These are phyloP conservation scores for Geotrichum phurueaensis DNA, from an alignment of 1,139 yeast species.

Conservation along the genomic window DNA sequence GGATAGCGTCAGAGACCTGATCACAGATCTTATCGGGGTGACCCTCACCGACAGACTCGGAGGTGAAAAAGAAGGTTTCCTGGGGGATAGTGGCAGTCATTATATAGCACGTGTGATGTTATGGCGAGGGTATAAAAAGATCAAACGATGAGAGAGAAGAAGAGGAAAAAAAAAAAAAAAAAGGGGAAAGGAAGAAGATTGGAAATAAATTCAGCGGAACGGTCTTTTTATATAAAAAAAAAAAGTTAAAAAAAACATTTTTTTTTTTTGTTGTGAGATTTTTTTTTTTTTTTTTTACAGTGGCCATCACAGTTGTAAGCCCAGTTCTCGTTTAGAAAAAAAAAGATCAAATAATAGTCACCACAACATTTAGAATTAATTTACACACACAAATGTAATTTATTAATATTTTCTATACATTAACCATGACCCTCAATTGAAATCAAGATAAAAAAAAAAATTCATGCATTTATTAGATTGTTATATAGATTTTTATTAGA, in stretches of 20 bases:
- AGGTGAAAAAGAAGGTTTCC: constrained; percentile 71
- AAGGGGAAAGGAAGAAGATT: background rate
- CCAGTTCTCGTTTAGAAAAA: background rate
- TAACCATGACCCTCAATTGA: too few species aligned
- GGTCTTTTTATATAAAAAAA: background rate
- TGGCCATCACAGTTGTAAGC: background rate
- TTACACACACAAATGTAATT: too few species aligned
- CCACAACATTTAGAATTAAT: background rate
- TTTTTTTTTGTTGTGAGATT: background rate
- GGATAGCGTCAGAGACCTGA: constrained; percentile 96
- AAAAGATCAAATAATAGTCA: background rate
- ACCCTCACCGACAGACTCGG: constrained; percentile 97
- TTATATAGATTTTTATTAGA: too few species aligned
- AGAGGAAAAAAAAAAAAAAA: constrained; percentile 9
- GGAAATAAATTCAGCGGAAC: background rate
- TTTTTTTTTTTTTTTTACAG: background rate
- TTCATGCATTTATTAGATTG: too few species aligned
- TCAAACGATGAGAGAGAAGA: background rate
- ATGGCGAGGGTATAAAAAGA: constrained; percentile 5
- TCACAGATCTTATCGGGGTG: constrained; percentile 99
- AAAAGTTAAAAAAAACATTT: background rate
- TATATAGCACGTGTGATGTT: constrained; percentile 10
- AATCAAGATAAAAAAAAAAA: too few species aligned
- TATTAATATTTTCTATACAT: too few species aligned
- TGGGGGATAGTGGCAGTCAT: constrained; percentile 29